phyloP scores from a whole-genome alignment of 371 early-diverging fungal genomes.

The Haplosporangium sp. region DNA sequence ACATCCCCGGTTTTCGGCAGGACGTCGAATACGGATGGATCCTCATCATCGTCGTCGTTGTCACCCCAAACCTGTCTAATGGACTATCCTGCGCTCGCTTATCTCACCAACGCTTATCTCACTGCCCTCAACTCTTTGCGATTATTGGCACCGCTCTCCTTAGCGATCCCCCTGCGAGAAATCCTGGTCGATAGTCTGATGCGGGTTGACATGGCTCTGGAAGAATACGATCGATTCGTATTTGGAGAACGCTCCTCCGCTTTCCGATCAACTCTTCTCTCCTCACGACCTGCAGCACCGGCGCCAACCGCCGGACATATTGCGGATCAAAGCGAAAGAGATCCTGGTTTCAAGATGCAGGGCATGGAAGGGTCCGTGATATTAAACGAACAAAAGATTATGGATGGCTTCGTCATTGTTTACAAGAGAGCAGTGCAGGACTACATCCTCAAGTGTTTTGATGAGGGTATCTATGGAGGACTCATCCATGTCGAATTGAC shows the following conservation, averaged over 20 bases:
- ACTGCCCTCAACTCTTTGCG: slow-evolving; percentile 76
- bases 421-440: slow-evolving; percentile 52
- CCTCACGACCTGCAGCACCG: background rate
- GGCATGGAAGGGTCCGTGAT: slow-evolving; percentile 37
- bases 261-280: slow-evolving; percentile 13
- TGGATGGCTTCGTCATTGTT: slow-evolving; percentile 47
- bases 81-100: slow-evolving; percentile 75
- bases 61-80: slow-evolving; percentile 71
- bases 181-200: slow-evolving; percentile 41
- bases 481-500: slow-evolving; percentile 24
- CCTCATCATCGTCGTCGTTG: slow-evolving; percentile 33
- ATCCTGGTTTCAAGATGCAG: slow-evolving; percentile 16
- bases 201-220: slow-evolving; percentile 56
- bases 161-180: slow-evolving; percentile 45
- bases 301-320: background rate
- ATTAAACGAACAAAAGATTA: slow-evolving; percentile 44
- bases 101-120: slow-evolving; percentile 75
- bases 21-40: slow-evolving; percentile 1
- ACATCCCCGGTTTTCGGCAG: slow-evolving; percentile 18
- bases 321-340: background rate
- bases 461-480: slow-evolving; percentile 52
- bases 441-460: slow-evolving; percentile 53
- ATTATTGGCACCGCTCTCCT: slow-evolving; percentile 65
- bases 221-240: slow-evolving; percentile 55
- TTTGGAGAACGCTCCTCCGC: slow-evolving; percentile 42